Evolutionary conservation across 2,329 filamentous ascomycete genomes (phyloP), one percentile per base, ranked within the genome.

Genomic region (Penicillium brasilianum): DNA sequence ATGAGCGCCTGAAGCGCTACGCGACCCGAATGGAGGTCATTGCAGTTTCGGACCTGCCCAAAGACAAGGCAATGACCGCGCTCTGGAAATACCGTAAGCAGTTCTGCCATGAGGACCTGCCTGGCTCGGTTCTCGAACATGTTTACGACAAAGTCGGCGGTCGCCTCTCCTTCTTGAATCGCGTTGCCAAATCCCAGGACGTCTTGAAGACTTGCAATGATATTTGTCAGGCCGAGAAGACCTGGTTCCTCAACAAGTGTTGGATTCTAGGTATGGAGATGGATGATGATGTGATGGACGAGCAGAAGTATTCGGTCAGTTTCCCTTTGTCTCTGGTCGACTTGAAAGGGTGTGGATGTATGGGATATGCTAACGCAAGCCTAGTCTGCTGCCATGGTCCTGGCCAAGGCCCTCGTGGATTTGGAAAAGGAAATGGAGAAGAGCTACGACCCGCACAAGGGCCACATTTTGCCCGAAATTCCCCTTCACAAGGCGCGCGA

Each of bases 251-350:
- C 20, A 93, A 92, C 76, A 88, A 90, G 72, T 92, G 90, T 74
- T 90, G 90, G 81, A 90, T 93, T 57, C 82, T 93, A 1, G 90
- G 90, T 18, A 82, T 80, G 62, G 88, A 89, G 65, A 93, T 90
- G 89, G 95, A 98, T 69, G 95, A 98, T 77, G 95, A 99, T 74
- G 95, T 97, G 68, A 98, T 98, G 89, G 92, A 97, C 72, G 91
- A 97, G 77, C 93, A 98, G 74, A 97, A 98, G 76, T 97, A 92
- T 83, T 92, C 93, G 49, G 90, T 92, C 82, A 79, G 88, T 85
- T 34, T 41, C 18, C 11, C 30, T 37, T 37, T n/a, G 20, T 10
- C 25, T 51, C 18, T 30, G 32, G 43, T 13, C n/a, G 13, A n/a
- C 9, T 34, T 5, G 28, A 34, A n/a, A 11, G 25, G 22, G 13